Percentiles rank a stretch among this genome's conserved stretches.
Conservation (phyloP, 2,329 filamentous ascomycete genomes). For the Lomentospora prolificans region DNA sequence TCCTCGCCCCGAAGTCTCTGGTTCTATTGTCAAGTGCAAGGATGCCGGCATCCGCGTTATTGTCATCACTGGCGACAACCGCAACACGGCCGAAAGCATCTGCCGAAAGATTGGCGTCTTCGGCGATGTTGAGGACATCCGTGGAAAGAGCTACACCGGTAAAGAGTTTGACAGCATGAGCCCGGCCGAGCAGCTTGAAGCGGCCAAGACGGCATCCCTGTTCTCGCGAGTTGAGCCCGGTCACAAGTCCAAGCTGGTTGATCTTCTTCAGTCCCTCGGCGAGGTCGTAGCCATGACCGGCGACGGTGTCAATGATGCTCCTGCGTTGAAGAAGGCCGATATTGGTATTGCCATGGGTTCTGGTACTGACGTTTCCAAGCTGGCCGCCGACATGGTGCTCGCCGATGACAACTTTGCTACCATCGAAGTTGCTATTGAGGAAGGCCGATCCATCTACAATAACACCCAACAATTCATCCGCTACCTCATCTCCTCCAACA, state of each 20-base stretch:
- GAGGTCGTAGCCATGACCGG: conserved; percentile 99
- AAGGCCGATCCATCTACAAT: conserved; percentile 97
- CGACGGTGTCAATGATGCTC: conserved; percentile 96
- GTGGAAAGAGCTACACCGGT: conserved; percentile 89
- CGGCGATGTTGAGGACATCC: conserved; percentile 67
- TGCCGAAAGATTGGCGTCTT: conserved; percentile 97
- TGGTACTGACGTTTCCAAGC: conserved; percentile 91
- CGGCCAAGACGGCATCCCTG: conserved; percentile 74
- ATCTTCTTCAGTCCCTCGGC: conserved; percentile 82
- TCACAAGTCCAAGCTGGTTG: conserved; percentile 96
- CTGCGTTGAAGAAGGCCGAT: conserved; percentile 94
- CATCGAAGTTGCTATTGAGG: conserved; percentile 90
- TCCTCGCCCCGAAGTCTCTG: conserved; percentile 81
- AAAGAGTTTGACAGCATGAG: conserved; percentile 85
- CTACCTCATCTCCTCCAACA: conserved; percentile 98
- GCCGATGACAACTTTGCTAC: conserved; percentile 99
- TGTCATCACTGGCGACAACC: conserved; percentile 97
- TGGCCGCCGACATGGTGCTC: conserved; percentile 97
- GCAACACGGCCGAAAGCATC: conserved; percentile 94
- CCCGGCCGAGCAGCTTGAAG: conserved; percentile 69
- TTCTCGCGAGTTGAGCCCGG: conserved; percentile 94
- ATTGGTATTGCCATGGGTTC: conserved; percentile 99
- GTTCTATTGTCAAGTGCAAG: conserved; percentile 79
- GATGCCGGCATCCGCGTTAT: conserved; percentile 92
- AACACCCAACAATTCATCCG: conserved; percentile 99